Conservation (phyloP, 176 grass and related monocot species). For the Avena sativa region DNA sequence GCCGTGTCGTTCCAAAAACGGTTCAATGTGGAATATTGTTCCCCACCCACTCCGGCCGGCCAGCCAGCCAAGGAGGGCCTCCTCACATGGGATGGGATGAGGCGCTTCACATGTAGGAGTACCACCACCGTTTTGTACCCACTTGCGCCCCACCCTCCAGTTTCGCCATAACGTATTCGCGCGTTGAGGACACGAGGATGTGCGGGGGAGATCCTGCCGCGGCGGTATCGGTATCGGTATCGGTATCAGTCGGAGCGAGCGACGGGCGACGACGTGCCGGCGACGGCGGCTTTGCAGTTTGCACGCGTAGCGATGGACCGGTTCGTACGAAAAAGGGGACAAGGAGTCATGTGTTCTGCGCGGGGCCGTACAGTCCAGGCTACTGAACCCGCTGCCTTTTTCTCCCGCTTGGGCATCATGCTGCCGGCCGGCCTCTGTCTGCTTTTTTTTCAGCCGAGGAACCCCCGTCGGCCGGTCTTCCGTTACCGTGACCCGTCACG, state of each 20-base stretch:
- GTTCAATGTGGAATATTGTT: background rate
- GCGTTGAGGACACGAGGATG: background rate
- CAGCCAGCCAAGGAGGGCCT: conserved; percentile 25
- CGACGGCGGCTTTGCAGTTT: background rate
- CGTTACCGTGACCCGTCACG: background rate
- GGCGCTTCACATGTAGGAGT: background rate
- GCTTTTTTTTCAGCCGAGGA: background rate
- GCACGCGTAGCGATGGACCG: background rate
- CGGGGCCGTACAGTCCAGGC: background rate
- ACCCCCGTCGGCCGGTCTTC: conserved; percentile 3
- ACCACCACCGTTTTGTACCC: background rate
- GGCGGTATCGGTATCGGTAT: too few species aligned
- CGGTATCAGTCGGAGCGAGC: background rate
- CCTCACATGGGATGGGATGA: conserved; percentile 36
- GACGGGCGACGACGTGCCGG: background rate
- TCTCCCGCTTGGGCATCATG: conserved; percentile 28
- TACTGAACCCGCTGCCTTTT: background rate
- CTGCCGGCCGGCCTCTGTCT: conserved; percentile 13
- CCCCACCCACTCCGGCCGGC: conserved; percentile 1
- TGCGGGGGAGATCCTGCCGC: background rate
- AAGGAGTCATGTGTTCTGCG: background rate
- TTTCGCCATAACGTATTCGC: background rate
- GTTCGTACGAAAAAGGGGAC: conserved; percentile 9
- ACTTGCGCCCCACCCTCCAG: background rate
- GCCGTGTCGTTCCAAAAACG: conserved; percentile 5